Evolutionary conservation across 257 asterid genomes (phyloP).

Genomic region (Agastache rugosa): DNA sequence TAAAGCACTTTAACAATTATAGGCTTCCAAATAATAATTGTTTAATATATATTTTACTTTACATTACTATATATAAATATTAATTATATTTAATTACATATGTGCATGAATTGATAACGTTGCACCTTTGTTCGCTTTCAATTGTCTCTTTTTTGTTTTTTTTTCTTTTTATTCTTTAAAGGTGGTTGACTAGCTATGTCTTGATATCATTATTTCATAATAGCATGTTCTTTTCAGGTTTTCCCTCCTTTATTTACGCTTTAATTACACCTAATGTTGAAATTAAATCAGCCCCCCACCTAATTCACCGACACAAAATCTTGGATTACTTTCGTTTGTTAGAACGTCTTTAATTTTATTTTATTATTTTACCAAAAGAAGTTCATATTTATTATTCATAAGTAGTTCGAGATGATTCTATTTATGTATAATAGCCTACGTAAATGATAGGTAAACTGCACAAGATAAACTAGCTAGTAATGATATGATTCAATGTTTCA

Average conservation of each 20-base stretch:
- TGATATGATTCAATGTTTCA: not conserved
- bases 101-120: not conserved
- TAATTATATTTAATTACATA: not conserved
- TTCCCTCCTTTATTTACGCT: conserved; percentile 33
- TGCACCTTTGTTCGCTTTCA: not conserved
- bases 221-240: not conserved
- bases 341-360: not conserved
- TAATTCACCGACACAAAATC: conserved; percentile 21
- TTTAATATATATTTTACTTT: too few relatives aligned
- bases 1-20: not conserved
- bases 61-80: too few relatives aligned
- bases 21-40: too few relatives aligned
- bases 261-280: not conserved
- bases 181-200: not conserved
- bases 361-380: too few relatives aligned
- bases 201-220: conserved; percentile 1
- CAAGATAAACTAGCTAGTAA: too few relatives aligned
- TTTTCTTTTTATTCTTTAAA: not conserved
- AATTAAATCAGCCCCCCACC: not conserved
- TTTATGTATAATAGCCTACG: too few relatives aligned
- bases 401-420: not conserved
- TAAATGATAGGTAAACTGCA: too few relatives aligned
- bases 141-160: not conserved
- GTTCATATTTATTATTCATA: too few relatives aligned
- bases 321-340: not conserved